Base-by-base conservation (phyloP, 352 stramenopile species). In the Phytophthora megakarya region DNA sequence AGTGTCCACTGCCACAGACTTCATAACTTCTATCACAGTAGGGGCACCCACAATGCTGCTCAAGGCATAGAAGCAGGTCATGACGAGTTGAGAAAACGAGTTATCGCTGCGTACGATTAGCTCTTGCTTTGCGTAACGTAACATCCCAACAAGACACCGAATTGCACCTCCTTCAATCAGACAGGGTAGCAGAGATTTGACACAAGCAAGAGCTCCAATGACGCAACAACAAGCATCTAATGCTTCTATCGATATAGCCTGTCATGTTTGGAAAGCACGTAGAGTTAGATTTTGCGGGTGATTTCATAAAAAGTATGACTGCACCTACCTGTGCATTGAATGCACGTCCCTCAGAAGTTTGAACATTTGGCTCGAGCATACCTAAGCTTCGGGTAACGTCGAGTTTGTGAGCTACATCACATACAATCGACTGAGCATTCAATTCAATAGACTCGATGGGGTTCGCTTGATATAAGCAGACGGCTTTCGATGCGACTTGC, bases 161-260 rank as follows among this genome's bases (percentile, higher is more conserved):
- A 73, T 61, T 13, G 55, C 46, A 13, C 54, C 37, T 16, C 61
- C 50, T 11, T 73, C 38, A 6, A 56, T 55, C 48, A 79, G 45
- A 4, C 33, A 38, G 28, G 19, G 6, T 1, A 55, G 32, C 2
- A 67, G 30, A 3, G 52, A 8, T 16, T 67, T 73, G 12, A 70
- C 44, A 4, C 35, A 67, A 3, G 72, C 44, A 16, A 84, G 52
- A 21, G 67, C 57, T 13, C 64, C 72, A 16, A 81, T 45, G 1
- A 84, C 51, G 58, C 59, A 72, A 28, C 76, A 80, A 26, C 61
- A 73, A 6, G 72, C 16, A 50, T 84, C 63, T 22, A 84, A 44
- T 8, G 72, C 70, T 25, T 80, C 72, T 4, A 51, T 38, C 16
- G 71, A 78, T 12, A 73, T 72, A 23, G 73, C 63, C 72, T 84